A percentile compares a stretch with the other conserved stretches of the same genome.
Conservation (phyloP, 2,329 filamentous ascomycete species). For the Beauveria scarabaeidicola region DNA sequence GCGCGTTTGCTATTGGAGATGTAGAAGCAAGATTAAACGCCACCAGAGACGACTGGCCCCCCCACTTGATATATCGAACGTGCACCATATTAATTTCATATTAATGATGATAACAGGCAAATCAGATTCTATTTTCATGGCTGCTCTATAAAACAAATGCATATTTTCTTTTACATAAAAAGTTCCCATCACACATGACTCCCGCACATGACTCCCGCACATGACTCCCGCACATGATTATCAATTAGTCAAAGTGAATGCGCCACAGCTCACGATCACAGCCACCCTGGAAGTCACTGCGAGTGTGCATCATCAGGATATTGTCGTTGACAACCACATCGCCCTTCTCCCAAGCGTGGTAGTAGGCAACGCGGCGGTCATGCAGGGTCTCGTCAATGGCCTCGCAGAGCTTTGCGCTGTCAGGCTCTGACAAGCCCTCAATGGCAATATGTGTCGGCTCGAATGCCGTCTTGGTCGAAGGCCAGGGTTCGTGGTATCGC, state of each 20-base stretch:
- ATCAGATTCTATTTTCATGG: background rate
- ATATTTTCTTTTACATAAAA: background rate
- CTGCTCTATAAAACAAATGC: background rate
- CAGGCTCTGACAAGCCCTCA: slow-evolving; percentile 24
- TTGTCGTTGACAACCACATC: slow-evolving; percentile 48
- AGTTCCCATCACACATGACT: background rate
- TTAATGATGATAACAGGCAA: background rate
- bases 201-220: too few relatives aligned
- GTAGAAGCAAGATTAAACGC: background rate
- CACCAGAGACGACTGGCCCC: too few relatives aligned
- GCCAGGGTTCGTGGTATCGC: slow-evolving; percentile 48
- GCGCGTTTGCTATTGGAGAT: background rate
- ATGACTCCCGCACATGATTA: background rate
- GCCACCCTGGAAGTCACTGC: slow-evolving; percentile 36
- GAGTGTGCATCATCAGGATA: slow-evolving; percentile 38
- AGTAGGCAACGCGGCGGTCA: slow-evolving; percentile 41
- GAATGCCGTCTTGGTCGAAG: slow-evolving; percentile 41
- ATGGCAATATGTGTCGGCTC: slow-evolving; percentile 36
- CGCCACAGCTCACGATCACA: slow-evolving; percentile 40
- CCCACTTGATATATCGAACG: too few relatives aligned
- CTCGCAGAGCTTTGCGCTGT: slow-evolving; percentile 29
- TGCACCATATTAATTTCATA: background rate
- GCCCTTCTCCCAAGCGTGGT: slow-evolving; percentile 45
- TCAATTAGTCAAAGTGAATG: slow-evolving; percentile 37
- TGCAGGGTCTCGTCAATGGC: slow-evolving; percentile 35